Percentiles rank a stretch among this genome's conserved stretches.
Conservation (phyloP, 2,329 filamentous ascomycete genomes). For the Ustulina deusta region DNA sequence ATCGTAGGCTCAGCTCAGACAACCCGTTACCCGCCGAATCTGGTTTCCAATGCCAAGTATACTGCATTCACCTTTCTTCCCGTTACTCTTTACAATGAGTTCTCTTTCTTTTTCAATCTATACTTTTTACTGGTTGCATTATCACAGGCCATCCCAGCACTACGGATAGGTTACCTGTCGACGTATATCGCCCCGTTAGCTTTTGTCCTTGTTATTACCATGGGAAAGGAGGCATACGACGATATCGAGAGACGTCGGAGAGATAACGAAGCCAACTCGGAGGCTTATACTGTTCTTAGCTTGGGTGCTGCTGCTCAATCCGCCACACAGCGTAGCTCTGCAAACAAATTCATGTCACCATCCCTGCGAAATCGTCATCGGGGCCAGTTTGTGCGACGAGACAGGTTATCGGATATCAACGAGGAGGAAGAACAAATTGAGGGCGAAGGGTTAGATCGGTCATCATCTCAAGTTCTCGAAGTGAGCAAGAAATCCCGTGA, state of each 20-base stretch:
- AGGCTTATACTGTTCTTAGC: conserved; percentile 82
- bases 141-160: conserved; percentile 88
- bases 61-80: conserved; percentile 95
- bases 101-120: conserved; percentile 99
- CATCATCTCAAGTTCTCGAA: conserved; percentile 70
- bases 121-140: conserved; percentile 96
- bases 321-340: conserved; percentile 52
- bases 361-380: conserved; percentile 55
- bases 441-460: conserved; percentile 55
- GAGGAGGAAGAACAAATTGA: conserved; percentile 73
- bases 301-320: conserved; percentile 70
- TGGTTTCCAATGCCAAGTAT: conserved; percentile 97
- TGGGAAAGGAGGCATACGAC: conserved; percentile 95
- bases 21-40: conserved; percentile 86
- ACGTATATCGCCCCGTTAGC: conserved; percentile 94
- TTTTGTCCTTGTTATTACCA: conserved; percentile 90
- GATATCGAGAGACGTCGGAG: conserved; percentile 87
- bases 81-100: conserved; percentile 96
- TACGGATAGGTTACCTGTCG: conserved; percentile 93
- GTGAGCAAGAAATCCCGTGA: conserved; percentile 85
- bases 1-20: conserved; percentile 80
- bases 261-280: conserved; percentile 94
- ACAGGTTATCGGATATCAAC: conserved; percentile 72
- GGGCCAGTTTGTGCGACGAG: conserved; percentile 52
- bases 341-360: conserved; percentile 62